phyloP scores from a whole-genome alignment of 352 stramenopile species.

The Elongisporangium prolatum region DNA sequence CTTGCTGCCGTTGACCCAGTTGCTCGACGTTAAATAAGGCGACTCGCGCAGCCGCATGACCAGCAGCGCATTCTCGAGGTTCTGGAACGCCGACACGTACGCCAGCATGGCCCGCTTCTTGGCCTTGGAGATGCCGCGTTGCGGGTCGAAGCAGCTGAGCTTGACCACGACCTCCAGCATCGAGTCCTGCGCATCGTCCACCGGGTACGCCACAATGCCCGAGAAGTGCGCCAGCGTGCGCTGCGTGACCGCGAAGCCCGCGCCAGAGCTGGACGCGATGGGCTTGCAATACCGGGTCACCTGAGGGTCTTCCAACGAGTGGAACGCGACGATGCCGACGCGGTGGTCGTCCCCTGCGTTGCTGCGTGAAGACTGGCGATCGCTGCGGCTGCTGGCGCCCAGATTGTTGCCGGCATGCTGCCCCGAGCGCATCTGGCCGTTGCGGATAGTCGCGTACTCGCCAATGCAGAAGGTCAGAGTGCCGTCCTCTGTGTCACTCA shows the following conservation, averaged over 20 bases:
- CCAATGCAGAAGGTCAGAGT: conserved; percentile 41
- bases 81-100: conserved; percentile 40
- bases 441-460: conserved; percentile 61
- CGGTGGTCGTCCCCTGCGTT: conserved; percentile 31
- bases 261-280: conserved; percentile 22
- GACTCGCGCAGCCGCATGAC: conserved; percentile 58
- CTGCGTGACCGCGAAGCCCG: conserved; percentile 26
- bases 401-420: neutral
- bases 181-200: conserved; percentile 34
- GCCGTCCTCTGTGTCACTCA: neutral
- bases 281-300: conserved; percentile 58
- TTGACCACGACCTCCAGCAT: conserved; percentile 64
- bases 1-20: conserved; percentile 61
- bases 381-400: neutral
- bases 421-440: conserved; percentile 22
- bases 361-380: conserved; percentile 1
- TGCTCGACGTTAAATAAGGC: conserved; percentile 42
- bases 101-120: conserved; percentile 45
- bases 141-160: conserved; percentile 50
- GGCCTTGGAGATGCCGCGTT: conserved; percentile 26
- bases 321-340: conserved; percentile 59
- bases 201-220: conserved; percentile 54
- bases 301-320: conserved; percentile 62
- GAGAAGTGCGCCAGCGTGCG: conserved; percentile 59
- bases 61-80: conserved; percentile 47